phyloP scores from a whole-genome alignment of 345 rosid species.

The Brassica carinata region DNA sequence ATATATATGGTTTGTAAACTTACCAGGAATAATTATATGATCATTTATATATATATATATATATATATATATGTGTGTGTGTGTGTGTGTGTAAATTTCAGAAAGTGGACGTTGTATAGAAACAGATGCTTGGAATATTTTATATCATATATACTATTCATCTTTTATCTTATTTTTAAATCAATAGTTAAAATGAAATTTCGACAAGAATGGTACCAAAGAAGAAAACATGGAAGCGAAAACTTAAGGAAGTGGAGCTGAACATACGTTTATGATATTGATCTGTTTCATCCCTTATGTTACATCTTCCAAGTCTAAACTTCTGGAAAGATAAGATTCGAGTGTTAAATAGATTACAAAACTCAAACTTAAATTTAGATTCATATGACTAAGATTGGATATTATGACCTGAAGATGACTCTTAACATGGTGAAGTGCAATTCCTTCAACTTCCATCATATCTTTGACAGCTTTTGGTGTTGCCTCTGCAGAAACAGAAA shows the following conservation, averaged over 20 bases:
- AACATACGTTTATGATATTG: slow-evolving; percentile 25
- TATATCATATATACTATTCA: not conserved
- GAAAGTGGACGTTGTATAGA: not conserved
- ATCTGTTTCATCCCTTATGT: slow-evolving; percentile 3
- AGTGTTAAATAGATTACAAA: not conserved
- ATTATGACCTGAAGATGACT: slow-evolving; percentile 37
- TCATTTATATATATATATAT: not conserved
- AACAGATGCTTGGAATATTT: not conserved
- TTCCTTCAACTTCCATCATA: slow-evolving; percentile 35
- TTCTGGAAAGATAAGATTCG: slow-evolving; percentile 21
- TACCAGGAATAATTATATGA: not conserved
- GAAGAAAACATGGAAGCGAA: not conserved
- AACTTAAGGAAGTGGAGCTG: not conserved
- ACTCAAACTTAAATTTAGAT: not conserved
- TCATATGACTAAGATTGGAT: not conserved
- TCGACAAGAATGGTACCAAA: not conserved
- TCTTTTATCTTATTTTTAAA: not conserved
- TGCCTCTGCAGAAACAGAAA: slow-evolving; percentile 13
- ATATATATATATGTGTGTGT: not conserved
- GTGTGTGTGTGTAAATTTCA: not conserved
- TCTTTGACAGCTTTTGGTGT: slow-evolving; percentile 36
- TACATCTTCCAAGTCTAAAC: slow-evolving; percentile 37
- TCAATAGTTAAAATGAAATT: not conserved
- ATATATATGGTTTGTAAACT: not conserved
- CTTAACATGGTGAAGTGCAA: slow-evolving; percentile 39